Conservation (phyloP, 805 yeast species). For the Saccharomycopsis microspora region DNA sequence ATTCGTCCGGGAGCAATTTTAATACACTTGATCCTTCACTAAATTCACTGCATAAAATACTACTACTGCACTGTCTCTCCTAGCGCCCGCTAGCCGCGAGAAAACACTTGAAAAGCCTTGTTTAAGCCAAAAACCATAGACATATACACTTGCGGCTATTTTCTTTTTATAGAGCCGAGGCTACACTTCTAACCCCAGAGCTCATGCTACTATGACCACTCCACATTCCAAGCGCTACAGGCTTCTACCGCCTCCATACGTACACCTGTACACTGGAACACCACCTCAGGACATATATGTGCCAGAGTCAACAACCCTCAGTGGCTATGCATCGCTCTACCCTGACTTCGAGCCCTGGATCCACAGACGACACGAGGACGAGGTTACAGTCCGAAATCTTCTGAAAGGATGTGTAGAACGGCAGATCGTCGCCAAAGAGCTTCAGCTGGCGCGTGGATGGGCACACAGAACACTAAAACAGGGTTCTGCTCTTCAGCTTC, state of each 20-base stretch:
- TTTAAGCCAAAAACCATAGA: no score
- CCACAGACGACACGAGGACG: slow-evolving; percentile 44
- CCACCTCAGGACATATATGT: not conserved
- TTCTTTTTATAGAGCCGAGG: no score
- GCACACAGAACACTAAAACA: not conserved
- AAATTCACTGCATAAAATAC: no score
- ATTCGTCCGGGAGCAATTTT: no score
- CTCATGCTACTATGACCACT: no score
- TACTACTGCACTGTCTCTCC: no score
- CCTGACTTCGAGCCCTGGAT: slow-evolving; percentile 73
- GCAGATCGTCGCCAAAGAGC: slow-evolving; percentile 53
- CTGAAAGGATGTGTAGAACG: slow-evolving; percentile 65
- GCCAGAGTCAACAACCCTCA: slow-evolving; percentile 7
- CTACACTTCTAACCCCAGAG: no score
- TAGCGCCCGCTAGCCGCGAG: no score
- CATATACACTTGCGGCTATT: no score
- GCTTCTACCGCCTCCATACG: slow-evolving; percentile 24
- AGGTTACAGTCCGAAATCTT: slow-evolving; percentile 39
- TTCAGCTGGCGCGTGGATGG: slow-evolving; percentile 45
- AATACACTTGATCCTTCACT: no score
- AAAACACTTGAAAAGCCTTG: no score
- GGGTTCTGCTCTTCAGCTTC: slow-evolving; percentile 27
- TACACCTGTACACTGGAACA: slow-evolving; percentile 21
- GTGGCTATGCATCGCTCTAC: slow-evolving; percentile 23
- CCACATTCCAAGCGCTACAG: slow-evolving; percentile 20